Evolutionary conservation across 768 basidiomycete species (phyloP), one percentile per base, ranked within the genome.

Genomic region (Cyclocybe aegerita): DNA sequence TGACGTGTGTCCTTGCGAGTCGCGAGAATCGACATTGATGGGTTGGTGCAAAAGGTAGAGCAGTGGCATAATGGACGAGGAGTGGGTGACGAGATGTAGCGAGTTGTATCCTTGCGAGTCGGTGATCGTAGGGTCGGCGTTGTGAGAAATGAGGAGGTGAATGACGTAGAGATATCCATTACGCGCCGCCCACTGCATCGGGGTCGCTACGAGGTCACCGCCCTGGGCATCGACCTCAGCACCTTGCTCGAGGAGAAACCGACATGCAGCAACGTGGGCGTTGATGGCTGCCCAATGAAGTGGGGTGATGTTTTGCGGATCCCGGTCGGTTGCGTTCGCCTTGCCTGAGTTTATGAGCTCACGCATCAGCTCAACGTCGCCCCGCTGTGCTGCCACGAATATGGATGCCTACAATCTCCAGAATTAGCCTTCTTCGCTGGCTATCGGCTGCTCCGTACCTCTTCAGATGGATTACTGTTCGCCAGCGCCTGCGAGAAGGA

Each of bases 241-340:
- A 15, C 95, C 96, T 59, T 92, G 85, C 56, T 94, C 91, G 33
- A 99, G 74, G 12, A 99, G 76, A 58, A 86, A 90, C 32, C 88
- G 81, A 68, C 93, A 97, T 17, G 89, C 86, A 1, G 84, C 77
- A n/a, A 96, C 74, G 63, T 98, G 93, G 3, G 93, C 94, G 60
- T 98, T 98, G 64, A 98, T 98, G 1, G 95, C 88, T 7, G 97
- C 95, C 97, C 97, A 99, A 64, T 99, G 97, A 1, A 99, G 80
- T 1, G 97, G 88, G 0, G 95, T 96, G 54, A 98, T 91, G 59
- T 95, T 93, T 66, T 96, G 89, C 29, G 80, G 78, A 69, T 98
- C 96, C 42, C 88, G 76, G 68, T 92, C 91, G 10, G 85, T 85
- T 14, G 85, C 88, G 5, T 70, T 76, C 14, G 87, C 87, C 52